Percentiles rank a stretch among this genome's conserved stretches.
phyloP scores from a whole-genome alignment of 352 stramenopile species.

The Globisporangium solare region DNA sequence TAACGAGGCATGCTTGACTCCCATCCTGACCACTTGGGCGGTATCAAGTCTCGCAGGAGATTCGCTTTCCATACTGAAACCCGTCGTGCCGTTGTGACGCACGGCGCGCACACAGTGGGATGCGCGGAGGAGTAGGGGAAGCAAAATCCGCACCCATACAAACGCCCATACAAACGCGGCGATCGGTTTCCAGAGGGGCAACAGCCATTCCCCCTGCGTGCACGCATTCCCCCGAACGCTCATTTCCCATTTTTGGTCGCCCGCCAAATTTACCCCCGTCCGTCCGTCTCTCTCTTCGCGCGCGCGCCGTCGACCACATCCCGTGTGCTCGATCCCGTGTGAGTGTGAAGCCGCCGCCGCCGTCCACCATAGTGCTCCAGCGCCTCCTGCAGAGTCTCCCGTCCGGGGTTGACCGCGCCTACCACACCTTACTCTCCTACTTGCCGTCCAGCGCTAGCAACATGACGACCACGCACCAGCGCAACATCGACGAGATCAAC shows the following conservation, averaged over 20 bases:
- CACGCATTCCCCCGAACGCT: neutral
- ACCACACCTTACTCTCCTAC: conserved; percentile 12
- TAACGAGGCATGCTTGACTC: no score
- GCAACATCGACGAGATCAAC: conserved; percentile 87
- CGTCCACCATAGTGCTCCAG: conserved; percentile 15
- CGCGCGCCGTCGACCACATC: neutral
- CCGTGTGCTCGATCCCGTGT: neutral
- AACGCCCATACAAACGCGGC: no score
- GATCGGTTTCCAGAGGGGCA: no score
- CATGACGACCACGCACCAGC: conserved; percentile 54
- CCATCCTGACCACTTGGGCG: no score
- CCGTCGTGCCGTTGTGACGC: no score
- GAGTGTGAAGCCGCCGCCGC: no score
- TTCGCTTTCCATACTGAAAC: no score
- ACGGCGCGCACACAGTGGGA: no score
- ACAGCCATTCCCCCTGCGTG: no score
- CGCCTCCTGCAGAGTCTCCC: conserved; percentile 5
- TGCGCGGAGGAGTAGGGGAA: no score
- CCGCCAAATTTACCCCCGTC: conserved; percentile 10
- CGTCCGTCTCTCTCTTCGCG: neutral
- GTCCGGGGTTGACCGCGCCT: conserved; percentile 11
- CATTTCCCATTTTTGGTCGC: conserved; percentile 17
- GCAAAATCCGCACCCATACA: no score
- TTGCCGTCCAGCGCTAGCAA: conserved; percentile 1
- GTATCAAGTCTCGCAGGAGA: no score